These are phyloP conservation scores for Ganoderma sinense DNA, from an alignment of 1,284 basidiomycete genomes.

Conservation along the genomic window DNA sequence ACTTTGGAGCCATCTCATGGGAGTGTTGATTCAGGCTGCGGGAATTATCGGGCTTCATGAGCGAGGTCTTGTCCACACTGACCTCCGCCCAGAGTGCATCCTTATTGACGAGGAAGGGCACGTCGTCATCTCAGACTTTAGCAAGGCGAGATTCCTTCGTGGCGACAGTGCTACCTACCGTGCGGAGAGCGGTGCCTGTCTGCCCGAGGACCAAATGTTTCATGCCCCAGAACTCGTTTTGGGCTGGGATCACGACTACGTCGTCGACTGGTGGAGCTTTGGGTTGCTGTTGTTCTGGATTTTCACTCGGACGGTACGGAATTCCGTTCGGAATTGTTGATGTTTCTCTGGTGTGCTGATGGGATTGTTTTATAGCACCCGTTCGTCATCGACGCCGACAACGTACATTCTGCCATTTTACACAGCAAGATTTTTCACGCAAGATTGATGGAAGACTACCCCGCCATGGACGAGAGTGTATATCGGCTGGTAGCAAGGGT, in stretches of 20 bases:
- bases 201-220: constrained; percentile 49
- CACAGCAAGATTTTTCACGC: constrained; percentile 37
- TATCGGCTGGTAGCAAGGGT: constrained; percentile 52
- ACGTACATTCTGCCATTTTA: constrained; percentile 30
- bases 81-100: constrained; percentile 70
- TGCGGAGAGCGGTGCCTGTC: not conserved
- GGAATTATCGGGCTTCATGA: constrained; percentile 34
- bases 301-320: constrained; percentile 58
- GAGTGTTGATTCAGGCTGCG: constrained; percentile 25
- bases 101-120: constrained; percentile 70
- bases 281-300: constrained; percentile 82
- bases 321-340: not conserved
- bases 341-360: not conserved
- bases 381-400: constrained; percentile 35
- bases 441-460: constrained; percentile 21
- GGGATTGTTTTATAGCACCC: constrained; percentile 43
- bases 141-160: constrained; percentile 50
- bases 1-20: not conserved
- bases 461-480: constrained; percentile 41
- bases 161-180: constrained; percentile 8
- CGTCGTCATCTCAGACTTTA: constrained; percentile 56
- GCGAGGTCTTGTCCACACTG: constrained; percentile 41
- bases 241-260: constrained; percentile 74
- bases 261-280: constrained; percentile 87
- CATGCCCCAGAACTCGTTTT: constrained; percentile 78